phyloP scores from a whole-genome alignment of 23 red algal species.

The Gracilariopsis chorda region DNA sequence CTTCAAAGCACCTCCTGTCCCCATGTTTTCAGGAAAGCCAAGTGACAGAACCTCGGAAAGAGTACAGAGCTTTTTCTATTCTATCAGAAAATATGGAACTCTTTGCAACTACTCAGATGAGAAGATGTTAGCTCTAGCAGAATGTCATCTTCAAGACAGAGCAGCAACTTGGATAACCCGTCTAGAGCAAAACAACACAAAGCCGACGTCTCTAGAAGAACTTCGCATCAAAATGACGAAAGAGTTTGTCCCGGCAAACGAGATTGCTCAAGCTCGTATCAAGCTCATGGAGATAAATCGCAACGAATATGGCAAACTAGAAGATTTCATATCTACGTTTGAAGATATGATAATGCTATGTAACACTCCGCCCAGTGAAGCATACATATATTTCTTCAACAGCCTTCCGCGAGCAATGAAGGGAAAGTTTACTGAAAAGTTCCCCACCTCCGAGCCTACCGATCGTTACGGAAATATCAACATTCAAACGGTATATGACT shows the following conservation, averaged over 20 bases:
- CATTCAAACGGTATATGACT: constrained; percentile 2
- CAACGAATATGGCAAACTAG: neutral
- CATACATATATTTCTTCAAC: constrained; percentile 25
- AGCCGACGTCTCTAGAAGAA: constrained; percentile 24
- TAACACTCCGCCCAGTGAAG: neutral
- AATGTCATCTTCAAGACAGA: constrained; percentile 28
- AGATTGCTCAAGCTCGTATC: neutral
- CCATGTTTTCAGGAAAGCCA: constrained; percentile 2
- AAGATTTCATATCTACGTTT: constrained; percentile 15
- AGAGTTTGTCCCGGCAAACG: constrained; percentile 25
- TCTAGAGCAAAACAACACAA: neutral
- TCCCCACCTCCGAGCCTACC: neutral
- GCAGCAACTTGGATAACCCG: constrained; percentile 29
- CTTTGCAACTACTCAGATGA: neutral
- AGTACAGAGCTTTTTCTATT: neutral
- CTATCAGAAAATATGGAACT: constrained; percentile 1
- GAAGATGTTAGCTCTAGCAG: constrained; percentile 10
- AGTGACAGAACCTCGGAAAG: neutral
- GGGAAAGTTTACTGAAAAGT: constrained; percentile 30
- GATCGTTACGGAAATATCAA: neutral
- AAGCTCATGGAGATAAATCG: constrained; percentile 22
- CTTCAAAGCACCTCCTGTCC: constrained; percentile 10
- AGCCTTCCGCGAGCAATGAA: neutral
- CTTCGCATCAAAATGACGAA: neutral
- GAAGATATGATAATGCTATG: constrained; percentile 4